Percentiles rank a stretch among this genome's conserved stretches.
Conservation (phyloP, 495 filamentous ascomycete genomes). For the Hapsidospora chrysogenum region DNA sequence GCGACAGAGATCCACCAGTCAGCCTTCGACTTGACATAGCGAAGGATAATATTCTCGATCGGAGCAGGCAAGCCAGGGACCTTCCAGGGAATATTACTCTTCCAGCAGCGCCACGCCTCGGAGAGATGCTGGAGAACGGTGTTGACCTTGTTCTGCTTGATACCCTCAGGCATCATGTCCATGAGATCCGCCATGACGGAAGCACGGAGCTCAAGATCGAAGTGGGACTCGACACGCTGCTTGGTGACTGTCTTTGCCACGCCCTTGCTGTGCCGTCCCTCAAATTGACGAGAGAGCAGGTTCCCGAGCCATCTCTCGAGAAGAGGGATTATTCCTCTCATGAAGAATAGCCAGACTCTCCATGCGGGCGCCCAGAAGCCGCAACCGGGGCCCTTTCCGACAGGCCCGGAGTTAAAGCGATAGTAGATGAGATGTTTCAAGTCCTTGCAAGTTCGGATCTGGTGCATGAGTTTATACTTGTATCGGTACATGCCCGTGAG, state of each 20-base stretch:
- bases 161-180: constrained; percentile 99
- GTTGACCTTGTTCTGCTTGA: constrained; percentile 99
- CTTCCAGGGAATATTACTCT: constrained; percentile 99
- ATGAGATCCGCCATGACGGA: constrained; percentile 98
- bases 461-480: constrained; percentile 99
- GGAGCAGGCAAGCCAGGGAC: constrained; percentile 90
- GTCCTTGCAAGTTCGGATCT: constrained; percentile 98
- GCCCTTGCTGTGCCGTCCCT: constrained; percentile 97
- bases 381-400: constrained; percentile 95
- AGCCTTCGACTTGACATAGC: constrained; percentile 97
- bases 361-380: constrained; percentile 99
- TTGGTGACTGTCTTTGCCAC: constrained; percentile 99
- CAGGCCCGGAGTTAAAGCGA: constrained; percentile 93
- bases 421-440: constrained; percentile 99
- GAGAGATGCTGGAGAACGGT: constrained; percentile 94
- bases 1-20: constrained; percentile 99
- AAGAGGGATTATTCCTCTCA: constrained; percentile 94
- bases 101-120: constrained; percentile 99
- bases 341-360: constrained; percentile 99
- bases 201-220: constrained; percentile 91
- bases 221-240: constrained; percentile 97
- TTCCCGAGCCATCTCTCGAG: constrained; percentile 98
- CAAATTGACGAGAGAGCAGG: constrained; percentile 89
- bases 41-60: constrained; percentile 95
- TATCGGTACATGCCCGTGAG: constrained; percentile 99